A percentile compares a stretch with the other conserved stretches of the same genome.
Evolutionary conservation across 1,284 basidiomycete genomes (phyloP).

Genomic region (Sanguinoderma infundibulare): DNA sequence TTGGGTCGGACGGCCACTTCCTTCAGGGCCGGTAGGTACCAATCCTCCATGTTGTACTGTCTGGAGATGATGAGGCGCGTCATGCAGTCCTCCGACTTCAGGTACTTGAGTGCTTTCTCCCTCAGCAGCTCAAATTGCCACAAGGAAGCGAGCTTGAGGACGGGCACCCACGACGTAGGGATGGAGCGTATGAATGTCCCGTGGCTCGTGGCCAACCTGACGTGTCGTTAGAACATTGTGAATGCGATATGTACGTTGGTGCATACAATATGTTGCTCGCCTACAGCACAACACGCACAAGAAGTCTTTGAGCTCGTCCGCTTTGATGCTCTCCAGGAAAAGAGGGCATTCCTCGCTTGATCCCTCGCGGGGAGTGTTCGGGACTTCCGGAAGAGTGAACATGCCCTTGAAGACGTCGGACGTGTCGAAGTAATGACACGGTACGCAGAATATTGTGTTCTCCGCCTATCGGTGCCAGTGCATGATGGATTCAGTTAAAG

Average conservation of each 20-base stretch:
- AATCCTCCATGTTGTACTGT: not conserved
- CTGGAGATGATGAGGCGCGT: not conserved
- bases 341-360: not conserved
- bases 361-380: not conserved
- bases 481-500: too few species aligned
- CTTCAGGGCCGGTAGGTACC: not conserved
- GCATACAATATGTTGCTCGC: too few species aligned
- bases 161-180: not conserved
- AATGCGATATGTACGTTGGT: too few species aligned
- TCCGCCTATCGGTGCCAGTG: too few species aligned
- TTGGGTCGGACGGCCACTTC: not conserved
- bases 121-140: not conserved
- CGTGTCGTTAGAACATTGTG: not conserved
- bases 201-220: not conserved
- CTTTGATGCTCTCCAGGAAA: conserved; percentile 1
- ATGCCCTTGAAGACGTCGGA: not conserved
- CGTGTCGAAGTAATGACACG: not conserved
- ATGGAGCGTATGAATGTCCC: not conserved
- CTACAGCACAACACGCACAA: not conserved
- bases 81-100: not conserved
- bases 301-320: not conserved
- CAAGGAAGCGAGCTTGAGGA: conserved; percentile 1
- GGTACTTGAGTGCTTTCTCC: not conserved
- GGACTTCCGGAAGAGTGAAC: not conserved
- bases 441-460: not conserved